phyloP scores from a whole-genome alignment of 2,329 filamentous ascomycete genomes.

The Rutstroemia sp. region DNA sequence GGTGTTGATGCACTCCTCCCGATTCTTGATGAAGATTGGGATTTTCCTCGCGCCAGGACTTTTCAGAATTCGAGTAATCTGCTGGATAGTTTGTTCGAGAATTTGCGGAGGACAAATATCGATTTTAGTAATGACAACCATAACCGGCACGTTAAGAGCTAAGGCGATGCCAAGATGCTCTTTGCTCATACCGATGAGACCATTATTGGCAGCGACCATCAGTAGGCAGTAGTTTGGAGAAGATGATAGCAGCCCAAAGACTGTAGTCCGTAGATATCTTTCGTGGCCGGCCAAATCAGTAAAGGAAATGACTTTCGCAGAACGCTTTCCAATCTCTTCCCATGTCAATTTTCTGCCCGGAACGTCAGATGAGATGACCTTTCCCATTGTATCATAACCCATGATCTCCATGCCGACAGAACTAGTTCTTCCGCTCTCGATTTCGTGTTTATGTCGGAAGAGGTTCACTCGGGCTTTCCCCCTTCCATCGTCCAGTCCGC shows the following conservation, averaged over 20 bases:
- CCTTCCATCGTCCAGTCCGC: slow-evolving; percentile 86
- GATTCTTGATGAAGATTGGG: slow-evolving; percentile 87
- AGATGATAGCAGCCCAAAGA: slow-evolving; percentile 89
- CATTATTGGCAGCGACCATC: slow-evolving; percentile 98
- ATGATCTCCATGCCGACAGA: slow-evolving; percentile 99
- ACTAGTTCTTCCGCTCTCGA: slow-evolving; percentile 89
- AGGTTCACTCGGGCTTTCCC: slow-evolving; percentile 91
- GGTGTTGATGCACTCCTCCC: slow-evolving; percentile 88
- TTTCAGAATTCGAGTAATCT: slow-evolving; percentile 88
- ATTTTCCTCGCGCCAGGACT: slow-evolving; percentile 92
- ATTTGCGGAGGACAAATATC: slow-evolving; percentile 97
- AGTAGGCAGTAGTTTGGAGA: slow-evolving; percentile 96
- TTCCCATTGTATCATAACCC: slow-evolving; percentile 84
- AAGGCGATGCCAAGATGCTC: slow-evolving; percentile 94
- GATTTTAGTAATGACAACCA: slow-evolving; percentile 97
- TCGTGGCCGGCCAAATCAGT: slow-evolving; percentile 94
- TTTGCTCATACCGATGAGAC: slow-evolving; percentile 95
- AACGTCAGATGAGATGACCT: slow-evolving; percentile 73
- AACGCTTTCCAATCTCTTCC: slow-evolving; percentile 95
- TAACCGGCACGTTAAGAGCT: slow-evolving; percentile 91
- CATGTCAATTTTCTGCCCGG: slow-evolving; percentile 85
- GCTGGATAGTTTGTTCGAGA: slow-evolving; percentile 83
- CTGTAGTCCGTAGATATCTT: slow-evolving; percentile 88
- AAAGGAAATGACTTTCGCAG: slow-evolving; percentile 94
- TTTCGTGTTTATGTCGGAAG: slow-evolving; percentile 96